Conservation (phyloP, 805 yeast genomes). For the Saccharomycopsis vini region DNA sequence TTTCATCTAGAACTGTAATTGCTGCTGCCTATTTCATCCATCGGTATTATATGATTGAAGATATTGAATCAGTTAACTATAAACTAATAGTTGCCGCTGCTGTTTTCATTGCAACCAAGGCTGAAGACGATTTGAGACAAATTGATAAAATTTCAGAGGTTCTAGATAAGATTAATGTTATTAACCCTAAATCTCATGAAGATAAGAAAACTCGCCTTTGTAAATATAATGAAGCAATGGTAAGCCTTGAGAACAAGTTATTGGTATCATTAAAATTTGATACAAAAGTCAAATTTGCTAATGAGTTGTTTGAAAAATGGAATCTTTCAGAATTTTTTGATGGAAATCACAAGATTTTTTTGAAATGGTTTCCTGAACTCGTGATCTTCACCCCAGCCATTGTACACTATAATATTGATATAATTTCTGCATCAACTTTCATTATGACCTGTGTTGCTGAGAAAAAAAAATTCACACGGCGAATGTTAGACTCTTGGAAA, state of each 20-base stretch:
- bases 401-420: no score
- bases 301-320: background rate
- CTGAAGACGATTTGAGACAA: background rate
- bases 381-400: background rate
- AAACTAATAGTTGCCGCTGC: background rate
- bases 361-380: background rate
- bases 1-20: background rate
- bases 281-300: background rate
- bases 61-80: background rate
- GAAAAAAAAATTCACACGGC: background rate
- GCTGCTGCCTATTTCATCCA: background rate
- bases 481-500: no score
- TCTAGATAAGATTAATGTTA: background rate
- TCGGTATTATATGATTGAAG: background rate
- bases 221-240: background rate
- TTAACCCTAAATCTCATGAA: background rate
- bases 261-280: background rate
- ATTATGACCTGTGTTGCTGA: background rate
- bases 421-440: background rate
- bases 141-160: background rate
- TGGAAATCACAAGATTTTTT: background rate
- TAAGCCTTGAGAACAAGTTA: background rate
- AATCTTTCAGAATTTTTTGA: background rate
- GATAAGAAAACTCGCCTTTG: no score
- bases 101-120: background rate